phyloP scores from a whole-genome alignment of 108 stramenopile genomes.

The Aurantiochytrium sp. region DNA sequence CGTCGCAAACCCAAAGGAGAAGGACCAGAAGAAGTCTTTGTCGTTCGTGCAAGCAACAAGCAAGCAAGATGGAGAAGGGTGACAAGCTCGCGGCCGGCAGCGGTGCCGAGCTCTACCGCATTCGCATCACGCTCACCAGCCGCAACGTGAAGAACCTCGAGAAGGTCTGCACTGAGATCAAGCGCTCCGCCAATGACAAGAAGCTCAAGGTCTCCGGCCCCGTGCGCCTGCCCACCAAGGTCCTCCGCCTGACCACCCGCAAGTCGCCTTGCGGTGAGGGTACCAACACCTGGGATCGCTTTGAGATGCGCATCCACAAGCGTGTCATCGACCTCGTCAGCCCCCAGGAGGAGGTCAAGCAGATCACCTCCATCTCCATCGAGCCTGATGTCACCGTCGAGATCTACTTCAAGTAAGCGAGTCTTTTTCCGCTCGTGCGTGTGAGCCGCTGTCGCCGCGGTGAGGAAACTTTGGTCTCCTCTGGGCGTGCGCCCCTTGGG shows the following conservation, averaged over 20 bases:
- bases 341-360: constrained; percentile 92
- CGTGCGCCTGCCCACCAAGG: constrained; percentile 97
- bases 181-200: constrained; percentile 83
- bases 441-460: no score
- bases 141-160: constrained; percentile 95
- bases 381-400: constrained; percentile 98
- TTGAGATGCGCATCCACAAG: constrained; percentile 99
- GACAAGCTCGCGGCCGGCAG: neutral
- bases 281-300: constrained; percentile 99
- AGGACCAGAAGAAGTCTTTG: neutral
- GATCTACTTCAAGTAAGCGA: constrained; percentile 63
- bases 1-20: no score
- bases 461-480: no score
- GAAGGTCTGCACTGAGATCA: constrained; percentile 95
- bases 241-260: constrained; percentile 88
- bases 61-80: neutral
- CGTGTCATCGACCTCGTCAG: constrained; percentile 94
- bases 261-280: constrained; percentile 99
- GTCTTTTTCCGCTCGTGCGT: neutral
- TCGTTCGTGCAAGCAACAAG: neutral
- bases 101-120: constrained; percentile 28
- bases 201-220: constrained; percentile 89
- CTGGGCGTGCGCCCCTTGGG: no score
- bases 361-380: constrained; percentile 94
- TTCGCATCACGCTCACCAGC: constrained; percentile 97